Base-by-base conservation (phyloP, 1,139 yeast genomes). In the Spathaspora sp. region DNA sequence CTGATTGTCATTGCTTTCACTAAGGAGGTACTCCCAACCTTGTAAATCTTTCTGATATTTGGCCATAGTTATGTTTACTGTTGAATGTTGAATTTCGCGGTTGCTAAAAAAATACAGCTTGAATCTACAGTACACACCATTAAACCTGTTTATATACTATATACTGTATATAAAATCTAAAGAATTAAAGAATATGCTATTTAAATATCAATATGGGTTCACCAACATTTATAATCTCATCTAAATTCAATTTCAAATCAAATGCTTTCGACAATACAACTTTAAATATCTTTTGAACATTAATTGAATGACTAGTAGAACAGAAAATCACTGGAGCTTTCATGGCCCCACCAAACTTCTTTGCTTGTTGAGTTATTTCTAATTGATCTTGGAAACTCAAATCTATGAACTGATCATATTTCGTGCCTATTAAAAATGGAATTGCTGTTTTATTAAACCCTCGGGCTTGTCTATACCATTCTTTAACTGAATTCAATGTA, bases 381-480 rank as follows among this genome's bases (percentile, higher is more conserved):
- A 82, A 80, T 63, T 93, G 98, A 57, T 91, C 96, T 47, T 83
- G 86, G 39, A 78, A 80, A 43, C 95, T 82, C 61, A 89, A 69
- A 56, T 87, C 93, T 31, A 89, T 82, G 64, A 93, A 91, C 53
- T 86, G 74, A 63, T 93, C 99, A 64, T 88, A 93, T 63, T 93
- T 93, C 1, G 99, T 93, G 4, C 99, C 99, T 1, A 93, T 86
- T 42, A 93, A 72, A 51, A 93, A 83, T 2, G 98, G 97, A 44
- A 93, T 87, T 18, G 99, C 98, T 0, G 93, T 86, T 59, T 84
- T 84, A 68, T 93, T 93, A 61, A 89, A 84, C 2, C 96, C 96
- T 47, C 96, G 73, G 1, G 95, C 96, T 63, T 89, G 96, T 52
- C 96, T 74, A 62, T 89, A 93, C 99, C 99, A 93, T 59, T 91